Evolutionary conservation across 1,284 basidiomycete species (phyloP).

Genomic region (Cutaneotrichosporon cavernicola): DNA sequence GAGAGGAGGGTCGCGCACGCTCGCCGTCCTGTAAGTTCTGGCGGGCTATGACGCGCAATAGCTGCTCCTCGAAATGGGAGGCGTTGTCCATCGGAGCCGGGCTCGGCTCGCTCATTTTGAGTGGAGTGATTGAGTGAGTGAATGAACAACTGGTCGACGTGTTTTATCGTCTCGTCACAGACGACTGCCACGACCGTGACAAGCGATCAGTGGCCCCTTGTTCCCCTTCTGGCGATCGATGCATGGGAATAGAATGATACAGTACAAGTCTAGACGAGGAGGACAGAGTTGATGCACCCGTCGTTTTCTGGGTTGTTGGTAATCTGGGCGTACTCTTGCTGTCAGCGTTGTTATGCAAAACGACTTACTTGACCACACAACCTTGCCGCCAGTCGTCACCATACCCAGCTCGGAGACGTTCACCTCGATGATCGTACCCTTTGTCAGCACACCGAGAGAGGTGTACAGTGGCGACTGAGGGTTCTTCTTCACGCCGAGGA

Average conservation of each 20-base stretch:
- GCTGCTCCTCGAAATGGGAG: slow-evolving; percentile 3
- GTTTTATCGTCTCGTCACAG: background rate
- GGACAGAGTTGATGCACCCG: slow-evolving; percentile 91
- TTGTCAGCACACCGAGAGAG: slow-evolving; percentile 83
- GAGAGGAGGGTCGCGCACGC: background rate
- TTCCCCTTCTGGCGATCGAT: slow-evolving; percentile 11
- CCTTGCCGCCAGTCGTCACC: slow-evolving; percentile 98
- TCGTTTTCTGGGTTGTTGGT: slow-evolving; percentile 97
- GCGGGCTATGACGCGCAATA: slow-evolving; percentile 2
- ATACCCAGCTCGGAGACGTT: slow-evolving; percentile 96
- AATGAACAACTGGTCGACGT: background rate
- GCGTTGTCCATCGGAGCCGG: background rate
- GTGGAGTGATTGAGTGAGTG: background rate
- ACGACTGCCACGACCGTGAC: background rate
- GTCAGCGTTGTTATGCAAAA: slow-evolving; percentile 57
- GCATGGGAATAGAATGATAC: slow-evolving; percentile 20
- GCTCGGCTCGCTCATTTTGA: background rate
- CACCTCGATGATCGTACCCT: slow-evolving; percentile 97
- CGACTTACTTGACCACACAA: slow-evolving; percentile 61
- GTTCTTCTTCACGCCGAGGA: slow-evolving; percentile 98
- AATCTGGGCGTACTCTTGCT: slow-evolving; percentile 89
- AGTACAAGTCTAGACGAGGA: slow-evolving; percentile 55
- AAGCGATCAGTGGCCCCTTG: background rate
- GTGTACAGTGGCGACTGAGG: slow-evolving; percentile 98
- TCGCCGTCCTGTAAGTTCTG: slow-evolving; percentile 4